Percentiles rank a stretch among this genome's conserved stretches.
These are phyloP conservation scores for Acorus gramineus DNA, from an alignment of 106 monocot species.

Conservation along the genomic window DNA sequence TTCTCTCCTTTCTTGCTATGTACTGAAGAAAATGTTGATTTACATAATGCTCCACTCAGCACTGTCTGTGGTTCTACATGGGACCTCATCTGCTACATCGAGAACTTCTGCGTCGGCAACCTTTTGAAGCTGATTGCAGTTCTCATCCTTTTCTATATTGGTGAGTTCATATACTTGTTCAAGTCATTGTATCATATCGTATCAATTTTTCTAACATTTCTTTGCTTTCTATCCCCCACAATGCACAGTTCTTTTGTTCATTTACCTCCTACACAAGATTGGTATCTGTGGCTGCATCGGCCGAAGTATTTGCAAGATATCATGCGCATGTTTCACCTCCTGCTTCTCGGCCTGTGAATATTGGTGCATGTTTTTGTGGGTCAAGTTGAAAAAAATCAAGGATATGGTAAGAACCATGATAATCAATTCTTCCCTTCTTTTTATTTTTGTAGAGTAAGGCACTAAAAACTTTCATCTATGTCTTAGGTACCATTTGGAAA, in stretches of 20 bases:
- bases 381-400: constrained; percentile 22
- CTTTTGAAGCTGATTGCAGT: constrained; percentile 58
- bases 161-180: constrained; percentile 13
- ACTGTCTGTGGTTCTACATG: constrained; percentile 70
- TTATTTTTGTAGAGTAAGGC: too few relatives aligned
- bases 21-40: too few relatives aligned
- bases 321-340: constrained; percentile 35
- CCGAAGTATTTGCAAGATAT: constrained; percentile 47
- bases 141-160: constrained; percentile 48
- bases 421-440: too few relatives aligned
- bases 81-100: constrained; percentile 85
- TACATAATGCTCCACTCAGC: constrained; percentile 19
- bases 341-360: constrained; percentile 46
- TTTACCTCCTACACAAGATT: constrained; percentile 69
- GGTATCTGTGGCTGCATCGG: constrained; percentile 61
- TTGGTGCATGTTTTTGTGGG: constrained; percentile 31
- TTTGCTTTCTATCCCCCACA: not conserved
- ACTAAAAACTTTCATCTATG: too few relatives aligned
- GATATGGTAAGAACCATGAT: too few relatives aligned
- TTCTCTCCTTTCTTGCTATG: too few relatives aligned
- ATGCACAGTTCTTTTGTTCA: constrained; percentile 57
- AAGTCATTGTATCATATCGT: not conserved
- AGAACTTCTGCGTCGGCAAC: constrained; percentile 79
- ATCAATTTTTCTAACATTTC: not conserved
- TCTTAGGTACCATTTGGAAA: too few relatives aligned